A percentile compares a stretch with the other conserved stretches of the same genome.
Conservation (phyloP, 2,329 filamentous ascomycete species). For the Coniochaeta sp. region DNA sequence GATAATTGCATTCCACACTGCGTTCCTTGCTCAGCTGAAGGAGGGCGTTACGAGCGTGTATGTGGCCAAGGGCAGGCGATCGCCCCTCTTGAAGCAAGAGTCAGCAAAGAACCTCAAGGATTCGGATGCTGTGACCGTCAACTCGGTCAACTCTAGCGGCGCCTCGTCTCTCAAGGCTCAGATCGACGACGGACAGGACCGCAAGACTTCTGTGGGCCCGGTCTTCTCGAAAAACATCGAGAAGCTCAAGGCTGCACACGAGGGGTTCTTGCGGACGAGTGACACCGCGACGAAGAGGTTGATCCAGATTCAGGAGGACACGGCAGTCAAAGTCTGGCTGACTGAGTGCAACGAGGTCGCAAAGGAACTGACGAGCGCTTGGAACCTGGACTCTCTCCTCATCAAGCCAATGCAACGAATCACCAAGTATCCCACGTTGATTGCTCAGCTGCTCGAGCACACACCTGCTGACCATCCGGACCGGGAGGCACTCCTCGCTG, state of each 20-base stretch:
- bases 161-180: conserved; percentile 29
- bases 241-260: conserved; percentile 53
- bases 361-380: conserved; percentile 85
- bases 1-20: conserved; percentile 77
- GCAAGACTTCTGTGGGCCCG: conserved; percentile 44
- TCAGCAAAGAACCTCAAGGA: conserved; percentile 15
- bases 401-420: conserved; percentile 96
- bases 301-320: conserved; percentile 56
- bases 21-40: conserved; percentile 74
- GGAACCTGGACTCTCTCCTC: conserved; percentile 91
- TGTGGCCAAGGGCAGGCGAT: conserved; percentile 48
- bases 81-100: conserved; percentile 32
- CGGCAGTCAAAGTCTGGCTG: conserved; percentile 73
- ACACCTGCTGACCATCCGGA: conserved; percentile 84
- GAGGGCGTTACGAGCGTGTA: conserved; percentile 75
- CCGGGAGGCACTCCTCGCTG: conserved; percentile 51
- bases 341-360: conserved; percentile 89
- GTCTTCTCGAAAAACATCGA: conserved; percentile 51
- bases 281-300: conserved; percentile 55
- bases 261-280: conserved; percentile 56
- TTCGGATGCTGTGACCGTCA: conserved; percentile 22
- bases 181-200: conserved; percentile 44
- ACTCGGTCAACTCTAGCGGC: conserved; percentile 26
- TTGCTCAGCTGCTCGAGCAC: conserved; percentile 70
- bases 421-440: conserved; percentile 84